Base-by-base conservation (phyloP, 768 basidiomycete genomes). In the Lactarius deliciosus region DNA sequence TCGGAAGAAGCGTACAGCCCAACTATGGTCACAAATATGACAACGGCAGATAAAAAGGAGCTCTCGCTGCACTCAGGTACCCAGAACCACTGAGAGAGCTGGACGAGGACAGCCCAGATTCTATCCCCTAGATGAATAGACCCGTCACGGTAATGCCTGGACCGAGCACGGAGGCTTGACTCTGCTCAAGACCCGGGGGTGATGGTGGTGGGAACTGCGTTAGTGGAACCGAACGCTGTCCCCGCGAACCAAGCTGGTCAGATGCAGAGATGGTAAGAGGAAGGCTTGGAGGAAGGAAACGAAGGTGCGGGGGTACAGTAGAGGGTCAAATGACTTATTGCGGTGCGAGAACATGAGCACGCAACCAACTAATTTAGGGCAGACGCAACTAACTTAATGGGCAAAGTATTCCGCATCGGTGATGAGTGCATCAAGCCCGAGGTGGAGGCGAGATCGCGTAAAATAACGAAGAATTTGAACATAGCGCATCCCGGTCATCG, bases 71-170 rank as follows among this genome's bases (percentile, higher is more conserved):
- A 61, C 47, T 62, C 60, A 16, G 45, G 9, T 1, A 28, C 25
- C 5, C 22, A 50, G 32, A 50, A 57, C 65, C 61, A 66, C 22
- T 56, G 60, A 40, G 36, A 62, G n/a, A 62, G 38, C 20, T 62
- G 45, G 1, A 38, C 10, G 2, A 62, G 7, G 3, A 66, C 56
- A 62, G 65, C 5, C 65, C 56, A 5, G 60, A 28, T n/a, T 18
- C 28, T 8, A 66, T 2, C 32, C 65, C 65, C 25, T 66, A 36
- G 9, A 58, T 5, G 18, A 66, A 62, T 1, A 62, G 47, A 13
- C 65, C 30, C 3, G n/a, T n/a, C n/a, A n/a, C n/a, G n/a, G 20
- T 45, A 10, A 62, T 53, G 2, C 60, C 60, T 5, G 61, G 65
- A 11, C 45, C 56, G 4, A 66, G 20, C n/a, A 62, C 47, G 30